Evolutionary conservation across 2,329 filamentous ascomycete species (phyloP).

Genomic region (Cladosporium sp.): DNA sequence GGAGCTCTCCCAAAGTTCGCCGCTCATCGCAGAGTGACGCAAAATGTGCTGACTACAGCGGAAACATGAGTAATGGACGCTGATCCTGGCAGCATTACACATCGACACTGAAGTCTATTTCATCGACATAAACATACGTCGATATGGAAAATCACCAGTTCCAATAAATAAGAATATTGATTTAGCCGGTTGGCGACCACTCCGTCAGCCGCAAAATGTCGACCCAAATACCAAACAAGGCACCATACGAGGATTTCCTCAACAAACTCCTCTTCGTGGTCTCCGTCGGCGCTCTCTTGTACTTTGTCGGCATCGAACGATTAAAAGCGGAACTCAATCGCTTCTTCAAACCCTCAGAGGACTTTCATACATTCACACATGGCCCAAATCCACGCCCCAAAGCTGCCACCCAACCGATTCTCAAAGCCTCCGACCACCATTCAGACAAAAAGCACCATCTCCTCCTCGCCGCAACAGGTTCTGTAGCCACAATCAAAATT

Average conservation of each 20-base stretch:
- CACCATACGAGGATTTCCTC: neutral
- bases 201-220: neutral
- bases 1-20: slow-evolving; percentile 12
- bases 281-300: neutral
- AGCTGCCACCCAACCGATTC: slow-evolving; percentile 6
- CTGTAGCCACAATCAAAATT: slow-evolving; percentile 83
- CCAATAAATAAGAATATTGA: no score
- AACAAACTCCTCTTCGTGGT: neutral
- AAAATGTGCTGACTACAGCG: slow-evolving; percentile 9
- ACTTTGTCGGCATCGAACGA: neutral
- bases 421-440: slow-evolving; percentile 34
- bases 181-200: no score
- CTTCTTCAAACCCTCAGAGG: neutral
- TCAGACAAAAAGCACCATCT: slow-evolving; percentile 56
- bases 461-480: slow-evolving; percentile 63
- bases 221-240: neutral
- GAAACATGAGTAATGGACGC: slow-evolving; percentile 5
- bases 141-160: no score
- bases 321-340: neutral
- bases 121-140: no score
- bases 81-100: neutral
- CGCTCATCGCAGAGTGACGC: slow-evolving; percentile 7
- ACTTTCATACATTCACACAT: neutral
- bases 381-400: neutral
- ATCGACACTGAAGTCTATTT: no score